Conservation (phyloP, 2,329 filamentous ascomycete species). For the Diaporthe vexans region DNA sequence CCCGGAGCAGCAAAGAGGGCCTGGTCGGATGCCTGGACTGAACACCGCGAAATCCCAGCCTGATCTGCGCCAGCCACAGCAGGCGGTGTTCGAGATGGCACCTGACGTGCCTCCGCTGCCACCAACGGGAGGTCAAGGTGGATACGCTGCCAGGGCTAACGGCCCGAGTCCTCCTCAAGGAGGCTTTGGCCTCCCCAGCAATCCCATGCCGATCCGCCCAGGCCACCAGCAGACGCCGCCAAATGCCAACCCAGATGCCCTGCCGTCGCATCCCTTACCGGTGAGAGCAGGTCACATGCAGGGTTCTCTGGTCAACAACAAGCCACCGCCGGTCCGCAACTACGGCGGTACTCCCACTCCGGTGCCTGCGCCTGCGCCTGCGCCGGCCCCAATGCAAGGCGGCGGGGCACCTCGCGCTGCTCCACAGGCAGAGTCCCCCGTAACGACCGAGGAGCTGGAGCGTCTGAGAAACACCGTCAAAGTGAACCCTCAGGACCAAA, state of each 20-base stretch:
- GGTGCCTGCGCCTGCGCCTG: constrained; percentile 45
- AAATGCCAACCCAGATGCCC: constrained; percentile 57
- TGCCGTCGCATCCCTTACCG: constrained; percentile 73
- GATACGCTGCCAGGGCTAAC: constrained; percentile 37
- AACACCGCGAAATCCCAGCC: constrained; percentile 77
- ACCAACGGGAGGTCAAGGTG: constrained; percentile 42
- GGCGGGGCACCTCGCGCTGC: constrained; percentile 41
- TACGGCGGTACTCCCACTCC: constrained; percentile 63
- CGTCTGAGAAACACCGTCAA: constrained; percentile 78
- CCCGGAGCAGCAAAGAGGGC: constrained; percentile 62
- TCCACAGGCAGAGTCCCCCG: constrained; percentile 62
- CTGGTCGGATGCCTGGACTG: constrained; percentile 66
- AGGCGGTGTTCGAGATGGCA: constrained; percentile 82
- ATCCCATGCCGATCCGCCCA: constrained; percentile 48
- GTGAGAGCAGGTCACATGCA: constrained; percentile 74
- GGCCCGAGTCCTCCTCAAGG: constrained; percentile 42
- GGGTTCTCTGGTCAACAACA: constrained; percentile 69
- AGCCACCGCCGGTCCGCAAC: constrained; percentile 71
- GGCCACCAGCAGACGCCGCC: constrained; percentile 49
- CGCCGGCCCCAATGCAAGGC: constrained; percentile 42
- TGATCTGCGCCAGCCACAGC: constrained; percentile 73
- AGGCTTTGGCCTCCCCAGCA: constrained; percentile 45
- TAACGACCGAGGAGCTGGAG: constrained; percentile 85
- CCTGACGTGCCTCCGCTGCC: constrained; percentile 70
- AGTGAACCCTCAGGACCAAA: constrained; percentile 79